Conservation (phyloP, 176 grass and related monocot genomes). For the Cenchrus purpureus region DNA sequence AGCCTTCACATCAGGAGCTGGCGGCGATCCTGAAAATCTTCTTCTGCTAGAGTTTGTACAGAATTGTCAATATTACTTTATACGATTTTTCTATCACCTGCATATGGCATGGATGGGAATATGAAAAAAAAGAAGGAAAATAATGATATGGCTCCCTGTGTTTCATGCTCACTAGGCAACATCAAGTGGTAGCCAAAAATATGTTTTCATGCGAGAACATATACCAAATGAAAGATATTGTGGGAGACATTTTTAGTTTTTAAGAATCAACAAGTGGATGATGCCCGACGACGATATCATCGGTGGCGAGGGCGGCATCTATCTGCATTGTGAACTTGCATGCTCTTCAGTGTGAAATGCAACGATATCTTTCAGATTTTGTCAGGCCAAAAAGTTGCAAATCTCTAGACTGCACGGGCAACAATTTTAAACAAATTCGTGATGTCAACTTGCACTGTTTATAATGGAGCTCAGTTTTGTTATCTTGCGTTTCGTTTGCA, state of each 20-base stretch:
- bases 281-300: background rate
- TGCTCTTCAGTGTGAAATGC: slow-evolving; percentile 7
- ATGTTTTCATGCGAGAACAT: background rate
- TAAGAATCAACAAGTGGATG: background rate
- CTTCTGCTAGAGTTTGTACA: background rate
- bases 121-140: background rate
- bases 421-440: background rate
- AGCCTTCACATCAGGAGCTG: background rate
- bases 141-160: background rate
- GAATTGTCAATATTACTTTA: background rate
- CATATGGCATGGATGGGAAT: background rate
- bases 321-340: background rate
- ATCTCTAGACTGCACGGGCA: slow-evolving; percentile 42
- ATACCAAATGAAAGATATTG: background rate
- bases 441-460: slow-evolving; percentile 15
- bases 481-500: background rate
- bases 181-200: background rate
- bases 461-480: slow-evolving; percentile 12
- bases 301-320: background rate
- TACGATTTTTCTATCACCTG: background rate
- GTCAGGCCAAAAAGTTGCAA: slow-evolving; percentile 23
- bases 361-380: background rate
- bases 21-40: background rate
- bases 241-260: background rate
- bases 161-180: background rate